Base-by-base conservation (phyloP, 768 basidiomycete species). In the Psilocybe sp. region DNA sequence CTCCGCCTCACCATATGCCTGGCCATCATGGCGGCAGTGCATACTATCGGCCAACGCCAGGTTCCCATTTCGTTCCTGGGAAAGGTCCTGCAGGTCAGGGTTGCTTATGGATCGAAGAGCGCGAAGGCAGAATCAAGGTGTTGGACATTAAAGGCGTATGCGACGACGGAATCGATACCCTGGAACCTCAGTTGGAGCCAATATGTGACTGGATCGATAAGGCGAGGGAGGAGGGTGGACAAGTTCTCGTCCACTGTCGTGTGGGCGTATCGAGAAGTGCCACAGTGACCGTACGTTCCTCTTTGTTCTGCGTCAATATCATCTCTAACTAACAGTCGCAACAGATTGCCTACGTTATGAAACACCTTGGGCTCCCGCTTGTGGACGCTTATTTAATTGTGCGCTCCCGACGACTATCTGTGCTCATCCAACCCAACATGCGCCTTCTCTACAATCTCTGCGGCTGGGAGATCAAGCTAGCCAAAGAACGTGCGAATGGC, bases 291-390 rank as follows among this genome's bases (percentile, higher is more conserved):
- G 85, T 87, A 60, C 66, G 84, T 80, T 49, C 45, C 44, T 39
- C 32, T 40, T 42, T 40, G 42, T 41, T 18, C 32, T 20, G n/a
- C 34, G 11, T 34, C 41, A 8, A 46, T 19, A 35, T 34, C 47
- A 23, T 50, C 31, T 50, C 40, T 10, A 9, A 44, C 38, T 52
- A 32, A 42, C 50, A 20, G 11, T 40, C 44, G 19, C 23, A 36
- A n/a, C 57, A 89, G 82, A 98, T 98, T 61, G 95, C 95, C 14
- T 98, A 98, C 68, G 89, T 97, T 62, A 98, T 98, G 95, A 91
- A 94, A 64, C 84, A 96, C 62, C 81, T 92, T 16, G 73, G 77
- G 18, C 73, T 95, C 40, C 85, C 89, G 34, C 82, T 98, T 56
- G 90, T 94, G 49, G 92, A 95, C 61, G 92, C 96, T 8, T 98